phyloP scores from a whole-genome alignment of 345 rosid species.

The Excoecaria agallocha region DNA sequence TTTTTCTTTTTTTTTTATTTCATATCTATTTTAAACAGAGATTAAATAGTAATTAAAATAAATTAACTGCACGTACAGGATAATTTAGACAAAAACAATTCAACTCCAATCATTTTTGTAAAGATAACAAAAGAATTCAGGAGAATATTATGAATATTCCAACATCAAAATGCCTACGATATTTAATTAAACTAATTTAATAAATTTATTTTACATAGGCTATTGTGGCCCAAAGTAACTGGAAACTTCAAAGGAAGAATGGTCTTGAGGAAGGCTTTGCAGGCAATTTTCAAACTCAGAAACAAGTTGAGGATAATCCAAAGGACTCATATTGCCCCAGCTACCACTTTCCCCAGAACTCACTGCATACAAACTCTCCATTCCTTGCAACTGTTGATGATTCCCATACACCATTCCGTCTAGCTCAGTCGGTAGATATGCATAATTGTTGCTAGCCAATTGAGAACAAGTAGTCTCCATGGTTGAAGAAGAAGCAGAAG shows the following conservation, averaged over 20 bases:
- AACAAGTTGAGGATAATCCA: slow-evolving; percentile 40
- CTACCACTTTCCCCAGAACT: slow-evolving; percentile 54
- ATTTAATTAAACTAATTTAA: slow-evolving; percentile 16
- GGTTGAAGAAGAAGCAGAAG: slow-evolving; percentile 30
- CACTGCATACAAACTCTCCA: slow-evolving; percentile 34
- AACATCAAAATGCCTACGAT: slow-evolving; percentile 18
- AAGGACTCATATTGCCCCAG: slow-evolving; percentile 53
- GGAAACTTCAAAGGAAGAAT: slow-evolving; percentile 34
- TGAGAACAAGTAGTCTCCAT: slow-evolving; percentile 37
- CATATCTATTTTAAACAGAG: no score
- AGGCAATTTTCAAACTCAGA: slow-evolving; percentile 32
- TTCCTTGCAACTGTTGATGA: slow-evolving; percentile 11
- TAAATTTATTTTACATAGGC: slow-evolving; percentile 16
- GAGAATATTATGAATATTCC: slow-evolving; percentile 14
- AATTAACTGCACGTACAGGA: no score
- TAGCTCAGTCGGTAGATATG: slow-evolving; percentile 19
- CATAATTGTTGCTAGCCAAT: slow-evolving; percentile 27
- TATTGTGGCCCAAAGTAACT: slow-evolving; percentile 43
- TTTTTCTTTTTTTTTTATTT: no score
- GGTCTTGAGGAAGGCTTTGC: slow-evolving; percentile 27
- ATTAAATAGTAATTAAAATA: no score
- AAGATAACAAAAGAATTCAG: slow-evolving; percentile 16
- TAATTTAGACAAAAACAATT: no score
- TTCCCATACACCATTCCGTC: slow-evolving; percentile 22
- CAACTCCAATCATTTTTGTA: no score